These are phyloP conservation scores for Perilla frutescens DNA, from an alignment of 257 asterid genomes.

Conservation along the genomic window DNA sequence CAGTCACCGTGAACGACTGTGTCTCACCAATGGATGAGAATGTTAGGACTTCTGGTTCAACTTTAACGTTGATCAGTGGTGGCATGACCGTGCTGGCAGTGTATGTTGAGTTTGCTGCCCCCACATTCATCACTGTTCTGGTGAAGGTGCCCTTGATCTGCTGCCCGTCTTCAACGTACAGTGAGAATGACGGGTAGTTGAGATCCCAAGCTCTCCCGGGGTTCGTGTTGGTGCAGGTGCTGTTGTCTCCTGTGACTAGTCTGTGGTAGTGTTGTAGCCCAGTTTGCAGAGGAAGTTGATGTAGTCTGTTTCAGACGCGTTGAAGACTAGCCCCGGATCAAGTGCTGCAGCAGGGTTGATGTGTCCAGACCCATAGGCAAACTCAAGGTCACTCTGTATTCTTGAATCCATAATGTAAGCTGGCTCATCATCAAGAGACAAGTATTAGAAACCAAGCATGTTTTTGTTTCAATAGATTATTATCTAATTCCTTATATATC, in stretches of 20 bases:
- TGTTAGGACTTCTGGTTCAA: slow-evolving; percentile 38
- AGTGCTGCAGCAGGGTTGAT: slow-evolving; percentile 40
- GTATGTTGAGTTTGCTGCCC: slow-evolving; percentile 36
- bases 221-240: slow-evolving; percentile 30
- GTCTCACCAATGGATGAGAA: slow-evolving; percentile 43
- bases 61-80: slow-evolving; percentile 1
- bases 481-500: no score
- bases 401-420: slow-evolving; percentile 41
- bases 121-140: slow-evolving; percentile 44
- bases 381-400: slow-evolving; percentile 32
- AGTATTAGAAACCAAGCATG: background rate
- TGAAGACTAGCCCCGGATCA: slow-evolving; percentile 44
- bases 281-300: slow-evolving; percentile 44
- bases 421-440: slow-evolving; percentile 2
- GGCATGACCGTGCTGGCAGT: slow-evolving; percentile 26
- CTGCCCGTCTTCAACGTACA: slow-evolving; percentile 40
- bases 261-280: slow-evolving; percentile 40
- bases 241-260: slow-evolving; percentile 40
- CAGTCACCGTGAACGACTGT: slow-evolving; percentile 39
- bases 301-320: slow-evolving; percentile 39
- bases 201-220: slow-evolving; percentile 42
- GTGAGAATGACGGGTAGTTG: slow-evolving; percentile 44
- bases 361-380: slow-evolving; percentile 41
- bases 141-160: slow-evolving; percentile 33
- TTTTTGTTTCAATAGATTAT: no score